A percentile compares a stretch with the other conserved stretches of the same genome.
Evolutionary conservation across 2,329 filamentous ascomycete species (phyloP).

Genomic region (Fusarium beomiforme): DNA sequence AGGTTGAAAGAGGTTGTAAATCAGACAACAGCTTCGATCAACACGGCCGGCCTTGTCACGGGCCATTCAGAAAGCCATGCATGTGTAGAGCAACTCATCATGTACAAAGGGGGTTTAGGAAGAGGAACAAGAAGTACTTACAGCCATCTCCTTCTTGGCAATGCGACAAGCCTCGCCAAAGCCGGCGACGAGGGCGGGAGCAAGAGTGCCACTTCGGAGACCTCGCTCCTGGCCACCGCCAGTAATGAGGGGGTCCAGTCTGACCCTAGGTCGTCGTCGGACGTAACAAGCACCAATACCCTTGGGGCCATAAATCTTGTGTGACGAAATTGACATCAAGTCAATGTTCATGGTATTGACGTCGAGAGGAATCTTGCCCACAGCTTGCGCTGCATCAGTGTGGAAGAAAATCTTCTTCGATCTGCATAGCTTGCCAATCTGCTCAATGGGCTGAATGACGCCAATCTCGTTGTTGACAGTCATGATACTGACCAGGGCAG

Average conservation of each 20-base stretch:
- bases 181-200: slow-evolving; percentile 87
- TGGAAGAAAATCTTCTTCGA: slow-evolving; percentile 97
- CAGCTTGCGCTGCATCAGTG: slow-evolving; percentile 93
- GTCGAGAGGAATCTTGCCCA: slow-evolving; percentile 97
- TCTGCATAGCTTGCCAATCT: slow-evolving; percentile 93
- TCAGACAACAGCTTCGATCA: slow-evolving; percentile 78
- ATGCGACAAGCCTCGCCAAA: slow-evolving; percentile 97
- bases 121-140: slow-evolving; percentile 62
- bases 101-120: slow-evolving; percentile 35
- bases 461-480: slow-evolving; percentile 99
- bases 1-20: slow-evolving; percentile 8
- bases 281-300: slow-evolving; percentile 97
- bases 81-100: slow-evolving; percentile 89
- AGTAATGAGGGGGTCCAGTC: slow-evolving; percentile 94
- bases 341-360: slow-evolving; percentile 99
- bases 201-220: slow-evolving; percentile 90
- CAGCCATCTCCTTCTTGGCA: slow-evolving; percentile 87
- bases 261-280: slow-evolving; percentile 88
- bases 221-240: slow-evolving; percentile 97
- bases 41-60: slow-evolving; percentile 67
- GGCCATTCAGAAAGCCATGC: slow-evolving; percentile 89
- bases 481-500: slow-evolving; percentile 95
- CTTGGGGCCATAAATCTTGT: slow-evolving; percentile 99
- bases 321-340: slow-evolving; percentile 97
- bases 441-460: slow-evolving; percentile 94